Conservation (phyloP, 805 yeast genomes). For the Wickerhamomyces mucosus region DNA sequence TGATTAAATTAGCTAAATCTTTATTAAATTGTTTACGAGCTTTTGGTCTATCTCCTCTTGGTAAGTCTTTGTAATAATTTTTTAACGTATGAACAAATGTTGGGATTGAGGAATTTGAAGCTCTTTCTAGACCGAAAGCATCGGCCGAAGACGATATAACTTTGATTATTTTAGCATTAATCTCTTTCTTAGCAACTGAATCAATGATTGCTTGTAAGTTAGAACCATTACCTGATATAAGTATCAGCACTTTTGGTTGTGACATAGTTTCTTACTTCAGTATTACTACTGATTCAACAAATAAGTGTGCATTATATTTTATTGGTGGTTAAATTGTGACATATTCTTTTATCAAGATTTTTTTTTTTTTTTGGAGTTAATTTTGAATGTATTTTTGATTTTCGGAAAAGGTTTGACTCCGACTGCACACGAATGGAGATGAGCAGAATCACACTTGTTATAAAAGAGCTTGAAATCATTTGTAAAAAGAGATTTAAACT, state of each 20-base stretch:
- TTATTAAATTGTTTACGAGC: slow-evolving; percentile 68
- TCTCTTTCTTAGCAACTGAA: slow-evolving; percentile 34
- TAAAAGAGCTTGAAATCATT: too few species aligned
- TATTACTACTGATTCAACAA: too few species aligned
- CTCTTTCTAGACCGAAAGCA: slow-evolving; percentile 87
- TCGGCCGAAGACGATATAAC: slow-evolving; percentile 78
- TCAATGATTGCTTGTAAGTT: slow-evolving; percentile 92
- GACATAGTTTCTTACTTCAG: too few species aligned
- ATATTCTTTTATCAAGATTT: too few species aligned
- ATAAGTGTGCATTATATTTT: too few species aligned
- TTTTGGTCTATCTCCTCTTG: slow-evolving; percentile 54
- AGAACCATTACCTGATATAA: slow-evolving; percentile 94
- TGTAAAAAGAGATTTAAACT: too few species aligned
- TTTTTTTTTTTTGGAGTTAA: too few species aligned
- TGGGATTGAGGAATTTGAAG: slow-evolving; percentile 60
- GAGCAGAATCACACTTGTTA: too few species aligned
- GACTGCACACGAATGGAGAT: too few species aligned
- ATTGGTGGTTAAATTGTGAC: too few species aligned
- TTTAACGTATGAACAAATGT: slow-evolving; percentile 64
- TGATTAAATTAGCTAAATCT: slow-evolving; percentile 65
- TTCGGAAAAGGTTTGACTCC: too few species aligned
- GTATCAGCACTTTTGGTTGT: slow-evolving; percentile 38
- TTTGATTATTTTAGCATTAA: slow-evolving; percentile 49
- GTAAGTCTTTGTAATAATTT: slow-evolving; percentile 61
- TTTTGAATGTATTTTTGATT: too few species aligned